These are phyloP conservation scores for Amylostereum areolatum DNA, from an alignment of 1,284 basidiomycete species.

Conservation along the genomic window DNA sequence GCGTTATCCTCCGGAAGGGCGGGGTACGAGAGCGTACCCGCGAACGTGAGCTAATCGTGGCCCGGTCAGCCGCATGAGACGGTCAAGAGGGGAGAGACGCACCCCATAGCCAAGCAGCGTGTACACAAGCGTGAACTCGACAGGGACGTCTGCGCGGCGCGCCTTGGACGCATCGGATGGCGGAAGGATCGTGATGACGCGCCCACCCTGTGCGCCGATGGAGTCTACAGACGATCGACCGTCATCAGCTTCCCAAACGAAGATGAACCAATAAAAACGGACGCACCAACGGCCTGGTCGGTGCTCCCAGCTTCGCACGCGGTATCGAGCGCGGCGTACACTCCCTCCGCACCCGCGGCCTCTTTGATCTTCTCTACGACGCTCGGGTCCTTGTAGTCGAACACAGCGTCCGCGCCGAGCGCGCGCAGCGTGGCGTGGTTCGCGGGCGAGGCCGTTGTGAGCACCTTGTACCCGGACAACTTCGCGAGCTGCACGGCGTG, in stretches of 20 bases:
- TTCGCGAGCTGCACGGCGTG: slow-evolving; percentile 36
- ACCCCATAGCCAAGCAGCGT: slow-evolving; percentile 12
- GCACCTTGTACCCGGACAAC: slow-evolving; percentile 28
- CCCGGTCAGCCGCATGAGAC: no score
- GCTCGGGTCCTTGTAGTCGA: slow-evolving; percentile 26
- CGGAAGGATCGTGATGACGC: slow-evolving; percentile 2
- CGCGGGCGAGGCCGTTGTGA: slow-evolving; percentile 32
- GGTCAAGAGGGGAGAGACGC: no score
- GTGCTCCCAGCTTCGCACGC: slow-evolving; percentile 6
- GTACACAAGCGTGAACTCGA: slow-evolving; percentile 12
- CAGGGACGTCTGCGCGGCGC: slow-evolving; percentile 1
- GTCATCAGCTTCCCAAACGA: not conserved
- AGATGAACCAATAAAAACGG: not conserved
- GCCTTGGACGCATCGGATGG: slow-evolving; percentile 3
- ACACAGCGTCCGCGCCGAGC: slow-evolving; percentile 32
- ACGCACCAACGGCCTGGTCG: not conserved
- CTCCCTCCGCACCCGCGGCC: slow-evolving; percentile 4
- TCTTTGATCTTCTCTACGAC: slow-evolving; percentile 16
- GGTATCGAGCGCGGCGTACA: not conserved
- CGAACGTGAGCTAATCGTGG: not conserved
- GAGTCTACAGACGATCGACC: not conserved
- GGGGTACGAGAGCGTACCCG: not conserved
- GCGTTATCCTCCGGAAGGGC: not conserved
- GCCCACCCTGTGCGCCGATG: no score
- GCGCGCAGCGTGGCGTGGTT: slow-evolving; percentile 32